Conservation (phyloP, 2,329 filamentous ascomycete species). For the Fusarium camptoceras region DNA sequence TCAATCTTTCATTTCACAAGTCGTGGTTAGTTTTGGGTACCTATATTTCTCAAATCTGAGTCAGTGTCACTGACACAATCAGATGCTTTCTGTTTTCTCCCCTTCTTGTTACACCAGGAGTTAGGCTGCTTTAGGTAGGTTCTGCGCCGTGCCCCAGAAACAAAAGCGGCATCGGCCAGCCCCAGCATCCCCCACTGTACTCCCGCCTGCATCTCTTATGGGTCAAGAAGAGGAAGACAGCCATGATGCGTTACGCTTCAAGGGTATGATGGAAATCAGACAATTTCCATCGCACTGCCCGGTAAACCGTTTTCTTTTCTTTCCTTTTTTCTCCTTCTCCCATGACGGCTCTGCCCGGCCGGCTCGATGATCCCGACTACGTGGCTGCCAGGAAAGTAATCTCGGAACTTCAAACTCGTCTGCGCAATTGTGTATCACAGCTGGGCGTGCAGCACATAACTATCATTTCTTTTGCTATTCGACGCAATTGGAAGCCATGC, state of each 20-base stretch:
- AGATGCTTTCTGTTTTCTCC: slow-evolving; percentile 10
- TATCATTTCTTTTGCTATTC: slow-evolving; percentile 26
- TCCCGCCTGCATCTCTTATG: slow-evolving; percentile 33
- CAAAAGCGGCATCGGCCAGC: slow-evolving; percentile 23
- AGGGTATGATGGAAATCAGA: slow-evolving; percentile 38
- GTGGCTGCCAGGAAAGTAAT: slow-evolving; percentile 2
- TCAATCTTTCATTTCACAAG: background rate
- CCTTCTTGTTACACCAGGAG: slow-evolving; percentile 22
- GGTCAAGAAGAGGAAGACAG: slow-evolving; percentile 15
- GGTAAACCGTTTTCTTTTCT: background rate
- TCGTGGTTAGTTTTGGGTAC: background rate
- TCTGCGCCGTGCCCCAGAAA: slow-evolving; percentile 17
- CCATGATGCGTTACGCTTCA: slow-evolving; percentile 16
- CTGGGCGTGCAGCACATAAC: slow-evolving; percentile 11
- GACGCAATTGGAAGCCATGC: slow-evolving; percentile 10
- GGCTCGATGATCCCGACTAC: background rate
- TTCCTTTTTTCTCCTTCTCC: too few species aligned
- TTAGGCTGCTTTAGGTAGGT: slow-evolving; percentile 18
- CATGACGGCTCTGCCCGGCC: slow-evolving; percentile 8
- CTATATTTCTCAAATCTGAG: background rate
- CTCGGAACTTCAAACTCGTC: background rate
- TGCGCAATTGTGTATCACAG: slow-evolving; percentile 17
- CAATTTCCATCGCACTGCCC: slow-evolving; percentile 12
- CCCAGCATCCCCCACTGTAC: slow-evolving; percentile 27
- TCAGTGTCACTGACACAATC: background rate